Conservation (phyloP, 805 yeast species). For the Yarrowia keelungensis region DNA sequence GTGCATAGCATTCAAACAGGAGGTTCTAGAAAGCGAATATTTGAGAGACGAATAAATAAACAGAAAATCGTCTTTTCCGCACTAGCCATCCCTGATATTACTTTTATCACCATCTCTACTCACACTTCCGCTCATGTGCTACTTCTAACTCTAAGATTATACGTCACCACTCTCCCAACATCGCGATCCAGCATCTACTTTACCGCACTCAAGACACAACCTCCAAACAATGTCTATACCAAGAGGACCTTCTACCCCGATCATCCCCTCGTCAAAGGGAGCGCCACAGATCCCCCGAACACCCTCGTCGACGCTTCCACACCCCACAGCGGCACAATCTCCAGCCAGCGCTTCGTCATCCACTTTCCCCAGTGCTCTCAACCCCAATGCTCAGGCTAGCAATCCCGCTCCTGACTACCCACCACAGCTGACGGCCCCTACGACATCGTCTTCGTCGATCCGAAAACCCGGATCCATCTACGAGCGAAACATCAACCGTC, state of each 20-base stretch:
- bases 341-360: conserved; percentile 15
- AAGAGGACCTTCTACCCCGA: conserved; percentile 45
- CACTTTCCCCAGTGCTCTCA: conserved; percentile 17
- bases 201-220: background rate
- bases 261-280: conserved; percentile 44
- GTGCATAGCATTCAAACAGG: too few relatives aligned
- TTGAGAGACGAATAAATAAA: too few relatives aligned
- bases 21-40: too few relatives aligned
- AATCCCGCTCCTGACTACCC: conserved; percentile 18
- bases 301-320: conserved; percentile 49
- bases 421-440: conserved; percentile 13
- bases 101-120: too few relatives aligned
- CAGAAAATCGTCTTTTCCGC: too few relatives aligned
- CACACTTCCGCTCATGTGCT: background rate
- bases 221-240: conserved; percentile 18
- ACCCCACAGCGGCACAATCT: conserved; percentile 42
- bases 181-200: conserved; percentile 3
- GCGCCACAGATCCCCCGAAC: conserved; percentile 52
- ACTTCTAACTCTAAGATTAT: conserved; percentile 2
- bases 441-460: conserved; percentile 14
- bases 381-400: conserved; percentile 16
- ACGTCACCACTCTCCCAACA: conserved; percentile 28
- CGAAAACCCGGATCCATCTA: conserved; percentile 54
- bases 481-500: conserved; percentile 71
- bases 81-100: background rate